Evolutionary conservation across 1,139 yeast species (phyloP).

Genomic region (Zhuliangozyma blackwelliae): DNA sequence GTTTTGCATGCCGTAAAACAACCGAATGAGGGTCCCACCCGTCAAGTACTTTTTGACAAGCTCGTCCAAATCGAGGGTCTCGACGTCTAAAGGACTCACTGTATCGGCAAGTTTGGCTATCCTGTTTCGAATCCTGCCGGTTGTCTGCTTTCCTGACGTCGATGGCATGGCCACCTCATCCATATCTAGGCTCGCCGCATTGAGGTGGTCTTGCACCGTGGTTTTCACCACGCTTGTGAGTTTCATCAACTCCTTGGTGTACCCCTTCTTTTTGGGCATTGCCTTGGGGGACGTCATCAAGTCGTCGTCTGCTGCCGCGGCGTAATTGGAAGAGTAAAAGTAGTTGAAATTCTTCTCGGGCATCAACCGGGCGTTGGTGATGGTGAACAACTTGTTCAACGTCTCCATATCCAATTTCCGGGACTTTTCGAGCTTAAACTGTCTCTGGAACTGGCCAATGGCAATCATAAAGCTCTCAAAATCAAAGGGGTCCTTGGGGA

Average conservation of each 20-base stretch:
- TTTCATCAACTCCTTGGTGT: conserved; percentile 52
- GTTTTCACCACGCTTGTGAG: conserved; percentile 65
- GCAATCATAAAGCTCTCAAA: conserved; percentile 59
- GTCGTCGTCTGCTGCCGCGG: conserved; percentile 1
- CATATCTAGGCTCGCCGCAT: conserved; percentile 26
- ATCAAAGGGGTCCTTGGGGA: conserved; percentile 86
- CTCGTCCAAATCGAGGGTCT: conserved; percentile 38
- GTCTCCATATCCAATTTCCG: conserved; percentile 63
- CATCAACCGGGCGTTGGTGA: conserved; percentile 48
- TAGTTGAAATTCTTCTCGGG: conserved; percentile 20
- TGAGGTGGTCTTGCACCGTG: conserved; percentile 63
- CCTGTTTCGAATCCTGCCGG: conserved; percentile 30
- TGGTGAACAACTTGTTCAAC: conserved; percentile 52
- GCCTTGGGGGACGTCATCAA: conserved; percentile 3
- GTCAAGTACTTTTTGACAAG: conserved; percentile 28
- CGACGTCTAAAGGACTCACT: conserved; percentile 38
- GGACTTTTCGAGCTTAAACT: conserved; percentile 53
- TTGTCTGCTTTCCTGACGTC: conserved; percentile 11
- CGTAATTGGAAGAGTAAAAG: conserved; percentile 7
- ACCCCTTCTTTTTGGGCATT: conserved; percentile 24
- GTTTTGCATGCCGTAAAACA: conserved; percentile 28
- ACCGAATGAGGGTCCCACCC: conserved; percentile 33
- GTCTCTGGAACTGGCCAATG: conserved; percentile 58
- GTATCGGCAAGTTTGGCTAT: conserved; percentile 37
- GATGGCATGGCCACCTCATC: conserved; percentile 12